A percentile compares a stretch with the other conserved stretches of the same genome.
These are phyloP conservation scores for Boletus reticuloceps DNA, from an alignment of 768 basidiomycete genomes.

Conservation along the genomic window DNA sequence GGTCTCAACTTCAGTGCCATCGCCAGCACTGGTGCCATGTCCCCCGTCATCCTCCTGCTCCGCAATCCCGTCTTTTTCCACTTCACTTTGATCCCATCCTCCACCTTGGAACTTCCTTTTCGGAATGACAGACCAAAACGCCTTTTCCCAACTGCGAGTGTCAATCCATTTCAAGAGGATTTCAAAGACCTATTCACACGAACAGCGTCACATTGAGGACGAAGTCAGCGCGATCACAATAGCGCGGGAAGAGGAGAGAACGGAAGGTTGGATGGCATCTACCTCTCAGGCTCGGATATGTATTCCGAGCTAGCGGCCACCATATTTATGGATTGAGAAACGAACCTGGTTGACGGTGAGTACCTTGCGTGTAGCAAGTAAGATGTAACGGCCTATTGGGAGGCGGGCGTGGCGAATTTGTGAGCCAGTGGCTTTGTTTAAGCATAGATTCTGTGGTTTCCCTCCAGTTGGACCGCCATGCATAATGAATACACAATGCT, in stretches of 20 bases:
- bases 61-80: not conserved
- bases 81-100: constrained; percentile 13
- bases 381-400: constrained; percentile 90
- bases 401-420: constrained; percentile 83
- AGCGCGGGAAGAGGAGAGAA: not conserved
- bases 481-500: not conserved
- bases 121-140: constrained; percentile 88
- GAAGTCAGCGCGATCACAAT: constrained; percentile 1
- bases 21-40: not conserved
- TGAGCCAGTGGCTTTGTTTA: constrained; percentile 75
- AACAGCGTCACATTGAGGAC: not conserved
- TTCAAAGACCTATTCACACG: constrained; percentile 61
- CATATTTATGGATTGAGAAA: not conserved
- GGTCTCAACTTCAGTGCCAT: not conserved
- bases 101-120: constrained; percentile 75
- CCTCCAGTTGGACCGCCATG: constrained; percentile 12
- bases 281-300: not conserved
- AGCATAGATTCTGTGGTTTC: constrained; percentile 71
- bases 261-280: not conserved
- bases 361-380: constrained; percentile 88
- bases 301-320: not conserved
- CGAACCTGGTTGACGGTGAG: constrained; percentile 90
- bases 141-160: constrained; percentile 78
- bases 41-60: not conserved
- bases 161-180: constrained; percentile 91